These are phyloP conservation scores for Pichia sp. DNA, from an alignment of 1,139 yeast species.

Conservation along the genomic window DNA sequence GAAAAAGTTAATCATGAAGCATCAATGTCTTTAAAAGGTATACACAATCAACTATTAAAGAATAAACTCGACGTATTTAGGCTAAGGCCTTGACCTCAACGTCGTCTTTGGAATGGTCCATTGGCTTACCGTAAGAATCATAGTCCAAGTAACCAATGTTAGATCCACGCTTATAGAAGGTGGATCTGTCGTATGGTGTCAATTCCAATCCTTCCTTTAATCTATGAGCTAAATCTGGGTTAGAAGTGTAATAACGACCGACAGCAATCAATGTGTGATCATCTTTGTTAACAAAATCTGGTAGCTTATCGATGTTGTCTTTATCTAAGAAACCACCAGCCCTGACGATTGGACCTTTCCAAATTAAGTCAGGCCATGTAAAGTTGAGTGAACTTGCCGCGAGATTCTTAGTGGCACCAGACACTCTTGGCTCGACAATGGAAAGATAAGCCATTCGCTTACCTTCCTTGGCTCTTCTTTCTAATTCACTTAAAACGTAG, in stretches of 20 bases:
- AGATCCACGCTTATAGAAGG: constrained; percentile 35
- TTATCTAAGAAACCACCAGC: constrained; percentile 20
- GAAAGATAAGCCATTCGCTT: constrained; percentile 42
- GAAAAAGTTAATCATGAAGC: no score
- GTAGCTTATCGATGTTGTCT: constrained; percentile 4
- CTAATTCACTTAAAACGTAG: constrained; percentile 40
- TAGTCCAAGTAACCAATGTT: constrained; percentile 25
- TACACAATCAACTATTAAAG: no score
- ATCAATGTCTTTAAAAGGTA: no score
- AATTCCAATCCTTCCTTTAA: constrained; percentile 44
- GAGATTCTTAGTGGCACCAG: constrained; percentile 18
- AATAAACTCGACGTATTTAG: no score
- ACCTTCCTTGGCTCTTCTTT: constrained; percentile 41
- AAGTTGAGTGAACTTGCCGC: constrained; percentile 10
- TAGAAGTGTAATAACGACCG: constrained; percentile 48
- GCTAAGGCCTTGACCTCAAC: constrained; percentile 11
- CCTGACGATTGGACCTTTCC: constrained; percentile 17
- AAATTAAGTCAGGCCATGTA: constrained; percentile 16
- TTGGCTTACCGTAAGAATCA: constrained; percentile 13
- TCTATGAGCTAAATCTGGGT: constrained; percentile 52
- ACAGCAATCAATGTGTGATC: constrained; percentile 24
- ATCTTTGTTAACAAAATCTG: constrained; percentile 11
- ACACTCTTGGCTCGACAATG: constrained; percentile 40
- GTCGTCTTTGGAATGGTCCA: constrained; percentile 14
- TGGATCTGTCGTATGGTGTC: constrained; percentile 38